These are phyloP conservation scores for Camellia japonica DNA, from an alignment of 148 eudicot genomes.

Conservation along the genomic window DNA sequence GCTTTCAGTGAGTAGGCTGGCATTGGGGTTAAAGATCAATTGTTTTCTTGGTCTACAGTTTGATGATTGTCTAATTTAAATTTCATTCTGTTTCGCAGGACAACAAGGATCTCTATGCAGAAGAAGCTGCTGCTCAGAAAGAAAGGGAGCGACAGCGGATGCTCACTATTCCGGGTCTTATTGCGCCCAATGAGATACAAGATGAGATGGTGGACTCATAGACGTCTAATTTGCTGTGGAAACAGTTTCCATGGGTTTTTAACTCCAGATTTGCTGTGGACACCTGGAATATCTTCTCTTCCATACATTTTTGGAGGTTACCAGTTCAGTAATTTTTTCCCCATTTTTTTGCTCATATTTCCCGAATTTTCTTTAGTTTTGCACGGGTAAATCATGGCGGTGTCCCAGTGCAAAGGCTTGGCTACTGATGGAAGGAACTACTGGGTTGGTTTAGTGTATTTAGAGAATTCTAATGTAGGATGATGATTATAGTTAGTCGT, in stretches of 20 bases:
- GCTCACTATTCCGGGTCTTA: constrained; percentile 87
- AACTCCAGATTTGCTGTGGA: constrained; percentile 11
- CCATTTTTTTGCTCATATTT: constrained; percentile 16
- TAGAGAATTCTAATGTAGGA: constrained; percentile 35
- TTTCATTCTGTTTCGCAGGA: constrained; percentile 48
- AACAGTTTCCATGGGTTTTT: background rate
- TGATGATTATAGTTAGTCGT: constrained; percentile 18
- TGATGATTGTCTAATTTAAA: background rate
- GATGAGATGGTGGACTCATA: constrained; percentile 94
- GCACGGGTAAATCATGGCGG: constrained; percentile 38
- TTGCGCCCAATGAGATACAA: constrained; percentile 92
- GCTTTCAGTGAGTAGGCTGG: background rate
- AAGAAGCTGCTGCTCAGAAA: constrained; percentile 93
- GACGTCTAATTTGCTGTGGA: constrained; percentile 6
- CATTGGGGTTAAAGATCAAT: background rate
- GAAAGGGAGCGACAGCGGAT: constrained; percentile 86
- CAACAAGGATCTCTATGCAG: constrained; percentile 97
- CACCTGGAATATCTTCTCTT: constrained; percentile 3
- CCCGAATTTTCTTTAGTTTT: constrained; percentile 18
- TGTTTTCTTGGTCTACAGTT: background rate
- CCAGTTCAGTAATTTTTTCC: constrained; percentile 11
- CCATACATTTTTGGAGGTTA: constrained; percentile 20
- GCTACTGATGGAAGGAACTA: constrained; percentile 24
- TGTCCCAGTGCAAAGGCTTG: constrained; percentile 28
- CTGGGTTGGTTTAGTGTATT: constrained; percentile 43